Conservation (phyloP, 2,329 filamentous ascomycete genomes). For the Talaromyces albobiverticillius region DNA sequence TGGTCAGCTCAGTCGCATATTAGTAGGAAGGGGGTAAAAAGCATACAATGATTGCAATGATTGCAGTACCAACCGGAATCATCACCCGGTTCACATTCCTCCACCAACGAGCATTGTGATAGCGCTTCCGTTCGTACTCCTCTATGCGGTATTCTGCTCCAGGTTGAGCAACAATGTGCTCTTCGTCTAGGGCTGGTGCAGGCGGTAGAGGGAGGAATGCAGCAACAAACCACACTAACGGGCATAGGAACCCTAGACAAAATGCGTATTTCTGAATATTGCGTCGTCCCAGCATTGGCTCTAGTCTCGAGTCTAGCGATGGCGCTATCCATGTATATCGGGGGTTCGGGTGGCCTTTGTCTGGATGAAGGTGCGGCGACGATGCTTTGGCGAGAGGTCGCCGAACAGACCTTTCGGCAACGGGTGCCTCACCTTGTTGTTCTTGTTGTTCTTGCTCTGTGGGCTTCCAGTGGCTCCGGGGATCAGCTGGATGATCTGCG, state of each 20-base stretch:
- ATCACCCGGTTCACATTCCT: constrained; percentile 61
- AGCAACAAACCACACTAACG: constrained; percentile 80
- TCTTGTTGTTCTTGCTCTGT: constrained; percentile 27
- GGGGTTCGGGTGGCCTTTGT: constrained; percentile 56
- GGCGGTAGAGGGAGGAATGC: constrained; percentile 69
- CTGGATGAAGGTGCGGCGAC: constrained; percentile 69
- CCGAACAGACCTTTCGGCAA: constrained; percentile 24
- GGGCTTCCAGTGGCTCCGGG: constrained; percentile 42
- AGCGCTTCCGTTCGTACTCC: constrained; percentile 47
- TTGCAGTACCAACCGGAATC: constrained; percentile 55
- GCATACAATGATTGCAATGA: constrained; percentile 56
- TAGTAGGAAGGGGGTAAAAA: not conserved
- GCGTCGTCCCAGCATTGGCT: constrained; percentile 60
- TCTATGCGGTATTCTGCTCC: constrained; percentile 45
- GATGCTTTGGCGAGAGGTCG: constrained; percentile 59
- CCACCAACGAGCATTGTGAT: constrained; percentile 64
- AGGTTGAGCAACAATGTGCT: constrained; percentile 40
- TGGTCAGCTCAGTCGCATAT: not conserved
- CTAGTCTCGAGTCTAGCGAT: constrained; percentile 63
- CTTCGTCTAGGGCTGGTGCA: constrained; percentile 54
- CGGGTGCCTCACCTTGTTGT: constrained; percentile 24
- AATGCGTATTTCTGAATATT: constrained; percentile 76
- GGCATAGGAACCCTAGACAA: constrained; percentile 72
- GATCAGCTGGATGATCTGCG: constrained; percentile 36
- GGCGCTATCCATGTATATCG: constrained; percentile 71